Percentiles rank a stretch among this genome's conserved stretches.
Conservation (phyloP, 1,284 basidiomycete genomes). For the Leucoagaricus sp. region DNA sequence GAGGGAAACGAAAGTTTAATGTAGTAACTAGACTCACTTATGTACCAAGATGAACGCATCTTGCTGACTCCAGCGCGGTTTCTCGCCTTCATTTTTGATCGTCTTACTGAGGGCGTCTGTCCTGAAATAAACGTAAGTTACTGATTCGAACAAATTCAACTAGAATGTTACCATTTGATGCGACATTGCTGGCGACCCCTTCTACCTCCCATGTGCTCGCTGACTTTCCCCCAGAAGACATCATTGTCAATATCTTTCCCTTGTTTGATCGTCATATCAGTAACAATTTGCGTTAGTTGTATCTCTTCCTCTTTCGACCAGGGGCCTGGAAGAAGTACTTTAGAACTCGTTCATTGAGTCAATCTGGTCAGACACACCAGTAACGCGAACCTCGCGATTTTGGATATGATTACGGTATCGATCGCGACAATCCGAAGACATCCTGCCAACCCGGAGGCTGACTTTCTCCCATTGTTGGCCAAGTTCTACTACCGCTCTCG, state of each 20-base stretch:
- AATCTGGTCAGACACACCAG: conserved; percentile 39
- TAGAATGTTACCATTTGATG: conserved; percentile 68
- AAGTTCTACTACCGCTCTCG: conserved; percentile 62
- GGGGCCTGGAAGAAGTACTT: conserved; percentile 36
- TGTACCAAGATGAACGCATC: conserved; percentile 80
- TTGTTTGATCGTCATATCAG: conserved; percentile 66
- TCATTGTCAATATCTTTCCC: conserved; percentile 74
- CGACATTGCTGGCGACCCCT: conserved; percentile 81
- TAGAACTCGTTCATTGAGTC: neutral
- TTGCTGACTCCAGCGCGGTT: conserved; percentile 70
- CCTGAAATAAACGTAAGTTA: conserved; percentile 41
- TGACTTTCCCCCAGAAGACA: conserved; percentile 79
- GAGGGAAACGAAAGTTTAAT: neutral
- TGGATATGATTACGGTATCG: conserved; percentile 79
- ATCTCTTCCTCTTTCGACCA: conserved; percentile 80
- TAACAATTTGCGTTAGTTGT: conserved; percentile 68
- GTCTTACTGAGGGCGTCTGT: conserved; percentile 72
- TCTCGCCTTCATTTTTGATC: conserved; percentile 67
- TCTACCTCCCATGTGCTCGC: conserved; percentile 70
- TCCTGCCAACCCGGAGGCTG: conserved; percentile 64
- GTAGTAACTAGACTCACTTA: conserved; percentile 51
- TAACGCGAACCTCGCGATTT: conserved; percentile 54
- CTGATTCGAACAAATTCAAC: neutral
- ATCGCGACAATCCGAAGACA: conserved; percentile 81
- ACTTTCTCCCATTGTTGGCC: conserved; percentile 84